Percentiles rank a stretch among this genome's conserved stretches.
Evolutionary conservation across 2,329 filamentous ascomycete species (phyloP).

Genomic region (Juglanconis sp.): DNA sequence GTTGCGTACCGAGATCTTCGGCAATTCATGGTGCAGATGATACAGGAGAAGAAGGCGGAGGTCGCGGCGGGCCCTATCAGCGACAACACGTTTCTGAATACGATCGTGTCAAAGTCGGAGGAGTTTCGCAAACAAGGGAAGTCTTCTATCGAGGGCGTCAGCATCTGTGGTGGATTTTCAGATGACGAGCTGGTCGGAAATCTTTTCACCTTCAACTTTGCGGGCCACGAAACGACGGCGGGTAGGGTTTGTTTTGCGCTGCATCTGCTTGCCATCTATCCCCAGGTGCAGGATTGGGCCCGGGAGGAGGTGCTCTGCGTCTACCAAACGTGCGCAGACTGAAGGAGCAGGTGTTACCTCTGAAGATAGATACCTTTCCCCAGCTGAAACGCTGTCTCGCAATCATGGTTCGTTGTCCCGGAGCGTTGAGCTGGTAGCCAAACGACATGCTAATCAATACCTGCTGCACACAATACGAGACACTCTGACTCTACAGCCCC

Average conservation of each 20-base stretch:
- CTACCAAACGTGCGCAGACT: not conserved
- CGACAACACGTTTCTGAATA: constrained; percentile 1
- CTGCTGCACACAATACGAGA: not conserved
- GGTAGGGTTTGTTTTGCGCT: not conserved
- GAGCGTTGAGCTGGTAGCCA: no score
- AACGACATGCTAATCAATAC: not conserved
- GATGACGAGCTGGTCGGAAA: not conserved
- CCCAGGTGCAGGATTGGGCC: not conserved
- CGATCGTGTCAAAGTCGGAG: constrained; percentile 1
- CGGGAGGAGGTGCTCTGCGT: not conserved
- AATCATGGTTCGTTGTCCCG: not conserved
- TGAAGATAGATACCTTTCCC: not conserved
- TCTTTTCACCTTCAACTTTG: not conserved
- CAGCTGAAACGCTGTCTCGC: not conserved
- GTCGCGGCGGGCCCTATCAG: not conserved
- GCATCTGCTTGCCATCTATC: not conserved
- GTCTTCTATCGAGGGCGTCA: not conserved
- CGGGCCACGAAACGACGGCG: not conserved
- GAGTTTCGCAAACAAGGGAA: not conserved
- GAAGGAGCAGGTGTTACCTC: not conserved
- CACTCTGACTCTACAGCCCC: not conserved
- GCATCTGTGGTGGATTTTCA: not conserved
- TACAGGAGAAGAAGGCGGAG: not conserved
- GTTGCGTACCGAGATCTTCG: not conserved
- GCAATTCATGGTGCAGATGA: not conserved